Conservation (phyloP, 768 basidiomycete species). For the Tulasnella sp. region DNA sequence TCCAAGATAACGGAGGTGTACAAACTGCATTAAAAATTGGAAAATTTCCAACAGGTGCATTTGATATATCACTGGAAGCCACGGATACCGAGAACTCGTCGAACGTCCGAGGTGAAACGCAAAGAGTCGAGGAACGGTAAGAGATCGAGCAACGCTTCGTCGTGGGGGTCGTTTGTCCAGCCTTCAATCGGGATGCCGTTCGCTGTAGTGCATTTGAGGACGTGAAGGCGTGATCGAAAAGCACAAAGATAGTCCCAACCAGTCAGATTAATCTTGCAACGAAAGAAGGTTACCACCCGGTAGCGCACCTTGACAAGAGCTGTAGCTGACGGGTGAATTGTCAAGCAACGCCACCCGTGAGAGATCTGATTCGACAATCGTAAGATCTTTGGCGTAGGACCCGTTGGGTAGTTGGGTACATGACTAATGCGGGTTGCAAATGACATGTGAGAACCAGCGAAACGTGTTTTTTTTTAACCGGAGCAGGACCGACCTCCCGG, state of each 20-base stretch:
- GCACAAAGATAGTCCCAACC: neutral
- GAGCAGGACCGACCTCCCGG: conserved; percentile 73
- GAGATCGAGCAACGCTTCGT: conserved; percentile 94
- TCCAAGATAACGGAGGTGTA: neutral
- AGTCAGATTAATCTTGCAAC: conserved; percentile 40
- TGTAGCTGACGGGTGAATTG: conserved; percentile 93
- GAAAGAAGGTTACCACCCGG: neutral
- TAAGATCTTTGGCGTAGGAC: conserved; percentile 91
- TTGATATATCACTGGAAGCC: conserved; percentile 28
- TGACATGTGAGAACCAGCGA: conserved; percentile 8
- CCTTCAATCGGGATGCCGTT: conserved; percentile 99
- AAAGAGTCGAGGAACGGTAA: conserved; percentile 94
- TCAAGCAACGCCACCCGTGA: conserved; percentile 93
- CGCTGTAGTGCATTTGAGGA: conserved; percentile 53
- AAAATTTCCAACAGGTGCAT: conserved; percentile 7
- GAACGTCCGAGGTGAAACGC: conserved; percentile 93
- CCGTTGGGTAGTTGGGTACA: conserved; percentile 93
- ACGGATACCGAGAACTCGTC: conserved; percentile 79
- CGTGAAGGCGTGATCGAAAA: neutral
- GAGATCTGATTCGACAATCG: conserved; percentile 85
- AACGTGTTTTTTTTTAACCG: conserved; percentile 11
- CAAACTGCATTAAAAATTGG: conserved; percentile 18
- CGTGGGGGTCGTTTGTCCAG: conserved; percentile 96
- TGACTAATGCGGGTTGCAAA: conserved; percentile 55
- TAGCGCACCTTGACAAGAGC: conserved; percentile 78